phyloP scores from a whole-genome alignment of 768 basidiomycete genomes.

The Phaeotremella fagi region DNA sequence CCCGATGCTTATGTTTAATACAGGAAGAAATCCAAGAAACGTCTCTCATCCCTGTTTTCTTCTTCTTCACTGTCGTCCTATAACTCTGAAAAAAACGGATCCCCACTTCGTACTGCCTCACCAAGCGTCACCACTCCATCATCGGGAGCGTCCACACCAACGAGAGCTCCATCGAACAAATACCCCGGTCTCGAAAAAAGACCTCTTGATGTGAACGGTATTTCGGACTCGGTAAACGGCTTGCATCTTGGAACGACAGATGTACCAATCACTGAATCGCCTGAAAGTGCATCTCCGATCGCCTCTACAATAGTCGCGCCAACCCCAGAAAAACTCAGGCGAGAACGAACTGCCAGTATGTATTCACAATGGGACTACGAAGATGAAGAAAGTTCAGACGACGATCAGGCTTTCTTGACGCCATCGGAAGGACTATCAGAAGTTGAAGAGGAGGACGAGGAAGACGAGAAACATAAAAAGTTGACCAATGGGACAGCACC shows the following conservation, averaged over 20 bases:
- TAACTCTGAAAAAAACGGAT: conserved; percentile 9
- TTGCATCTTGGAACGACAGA: conserved; percentile 6
- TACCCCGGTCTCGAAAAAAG: conserved; percentile 11
- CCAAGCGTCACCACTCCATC: too few species aligned
- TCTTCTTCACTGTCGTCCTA: conserved; percentile 29
- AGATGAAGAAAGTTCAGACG: conserved; percentile 28
- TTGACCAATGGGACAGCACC: conserved; percentile 15
- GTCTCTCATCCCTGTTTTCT: conserved; percentile 41
- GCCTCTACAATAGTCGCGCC: conserved; percentile 8
- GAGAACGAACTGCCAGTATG: conserved; percentile 23
- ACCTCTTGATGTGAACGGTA: background rate
- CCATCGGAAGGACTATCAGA: conserved; percentile 46
- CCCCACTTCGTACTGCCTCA: conserved; percentile 5
- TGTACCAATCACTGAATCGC: conserved; percentile 16
- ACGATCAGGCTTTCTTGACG: conserved; percentile 39
- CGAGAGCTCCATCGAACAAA: background rate
- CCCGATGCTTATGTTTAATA: background rate
- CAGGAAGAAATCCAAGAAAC: conserved; percentile 21
- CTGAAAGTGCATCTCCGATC: conserved; percentile 7
- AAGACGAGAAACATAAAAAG: conserved; percentile 15
- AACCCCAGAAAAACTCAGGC: conserved; percentile 1
- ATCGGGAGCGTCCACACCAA: conserved; percentile 27
- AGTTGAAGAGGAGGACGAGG: conserved; percentile 45
- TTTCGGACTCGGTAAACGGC: background rate
- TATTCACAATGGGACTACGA: conserved; percentile 44